A percentile compares a stretch with the other conserved stretches of the same genome.
Conservation (phyloP, 805 yeast genomes). For the Ogataea dorogensis region DNA sequence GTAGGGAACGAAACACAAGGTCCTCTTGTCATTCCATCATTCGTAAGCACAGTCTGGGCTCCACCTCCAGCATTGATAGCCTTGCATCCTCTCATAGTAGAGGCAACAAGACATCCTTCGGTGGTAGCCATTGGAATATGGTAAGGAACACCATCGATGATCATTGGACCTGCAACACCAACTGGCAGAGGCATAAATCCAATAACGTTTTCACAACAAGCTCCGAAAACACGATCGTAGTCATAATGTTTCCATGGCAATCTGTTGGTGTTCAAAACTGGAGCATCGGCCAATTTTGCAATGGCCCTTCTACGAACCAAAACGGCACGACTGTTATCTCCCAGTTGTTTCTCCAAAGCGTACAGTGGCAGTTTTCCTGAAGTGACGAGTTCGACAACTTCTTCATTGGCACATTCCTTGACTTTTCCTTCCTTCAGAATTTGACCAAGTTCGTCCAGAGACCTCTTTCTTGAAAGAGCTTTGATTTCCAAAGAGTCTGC, state of each 20-base stretch:
- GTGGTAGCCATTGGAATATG: conserved; percentile 99
- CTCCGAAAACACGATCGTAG: conserved; percentile 95
- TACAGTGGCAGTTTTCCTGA: conserved; percentile 84
- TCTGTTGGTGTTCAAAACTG: conserved; percentile 65
- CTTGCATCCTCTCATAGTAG: conserved; percentile 98
- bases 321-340: conserved; percentile 90
- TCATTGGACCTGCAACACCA: conserved; percentile 96
- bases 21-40: conserved; percentile 99
- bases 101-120: conserved; percentile 97
- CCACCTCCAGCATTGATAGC: conserved; percentile 98
- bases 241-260: conserved; percentile 85
- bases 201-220: conserved; percentile 98
- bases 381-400: conserved; percentile 67
- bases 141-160: conserved; percentile 82
- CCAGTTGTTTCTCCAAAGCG: conserved; percentile 90
- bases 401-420: conserved; percentile 63
- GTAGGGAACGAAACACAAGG: conserved; percentile 92
- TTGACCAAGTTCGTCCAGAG: conserved; percentile 63
- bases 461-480: conserved; percentile 30
- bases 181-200: conserved; percentile 96
- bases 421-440: conserved; percentile 71
- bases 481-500: conserved; percentile 26
- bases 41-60: conserved; percentile 83
- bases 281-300: conserved; percentile 77
- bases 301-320: conserved; percentile 90